Conservation (phyloP, 140 eudicot species). For the Oenanthe javanica region DNA sequence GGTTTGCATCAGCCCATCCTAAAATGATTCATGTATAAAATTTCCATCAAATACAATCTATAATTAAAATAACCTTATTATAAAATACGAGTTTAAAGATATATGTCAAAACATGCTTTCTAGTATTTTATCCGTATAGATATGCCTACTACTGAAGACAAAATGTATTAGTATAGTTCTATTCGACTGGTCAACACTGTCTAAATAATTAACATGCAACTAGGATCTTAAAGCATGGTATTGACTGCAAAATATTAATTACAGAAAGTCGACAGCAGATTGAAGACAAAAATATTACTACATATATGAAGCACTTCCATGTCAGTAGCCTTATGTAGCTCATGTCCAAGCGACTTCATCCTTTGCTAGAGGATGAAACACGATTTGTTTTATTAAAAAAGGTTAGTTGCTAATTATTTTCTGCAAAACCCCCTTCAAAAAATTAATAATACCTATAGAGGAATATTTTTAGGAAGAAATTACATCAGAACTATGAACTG, state of each 20-base stretch:
- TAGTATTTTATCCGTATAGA: not conserved
- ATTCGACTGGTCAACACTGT: not conserved
- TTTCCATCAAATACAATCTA: not conserved
- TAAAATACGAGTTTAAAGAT: not conserved
- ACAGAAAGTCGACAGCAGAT: not conserved
- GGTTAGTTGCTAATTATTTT: not conserved
- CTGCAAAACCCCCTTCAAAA: not conserved
- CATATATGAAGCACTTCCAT: not conserved
- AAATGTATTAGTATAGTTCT: not conserved
- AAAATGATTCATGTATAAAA: not conserved
- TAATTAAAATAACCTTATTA: not conserved
- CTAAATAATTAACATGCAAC: not conserved
- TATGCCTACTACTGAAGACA: not conserved
- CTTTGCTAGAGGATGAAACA: not conserved
- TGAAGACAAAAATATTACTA: not conserved
- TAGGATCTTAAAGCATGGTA: not conserved
- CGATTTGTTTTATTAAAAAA: too few relatives aligned
- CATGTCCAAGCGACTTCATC: not conserved
- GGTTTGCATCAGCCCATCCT: slow-evolving; percentile 10
- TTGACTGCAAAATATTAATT: not conserved
- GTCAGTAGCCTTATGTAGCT: not conserved
- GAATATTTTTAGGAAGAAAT: not conserved
- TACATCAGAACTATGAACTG: not conserved
- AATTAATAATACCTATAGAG: too few relatives aligned
- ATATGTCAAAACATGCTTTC: not conserved